Percentiles rank a stretch among this genome's conserved stretches.
Evolutionary conservation across 1,284 basidiomycete genomes (phyloP).

Genomic region (Pterulicium gracile): DNA sequence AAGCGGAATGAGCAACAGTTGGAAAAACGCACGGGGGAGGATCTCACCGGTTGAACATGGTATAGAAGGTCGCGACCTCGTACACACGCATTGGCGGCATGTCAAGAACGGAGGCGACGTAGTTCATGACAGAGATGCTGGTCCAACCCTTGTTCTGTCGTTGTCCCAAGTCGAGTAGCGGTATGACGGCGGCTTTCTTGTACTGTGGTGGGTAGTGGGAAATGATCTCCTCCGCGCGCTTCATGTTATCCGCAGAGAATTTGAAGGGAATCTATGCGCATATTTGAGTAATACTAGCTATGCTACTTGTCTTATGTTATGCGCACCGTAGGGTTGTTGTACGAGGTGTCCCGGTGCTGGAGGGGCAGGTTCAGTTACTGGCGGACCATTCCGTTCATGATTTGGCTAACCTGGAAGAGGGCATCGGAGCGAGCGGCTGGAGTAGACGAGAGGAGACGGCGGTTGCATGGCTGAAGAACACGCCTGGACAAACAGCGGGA

Average conservation of each 20-base stretch:
- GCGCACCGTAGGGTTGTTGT: slow-evolving; percentile 80
- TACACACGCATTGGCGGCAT: slow-evolving; percentile 99
- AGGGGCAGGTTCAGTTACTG: slow-evolving; percentile 9
- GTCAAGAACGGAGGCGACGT: slow-evolving; percentile 84
- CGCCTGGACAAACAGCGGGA: slow-evolving; percentile 22
- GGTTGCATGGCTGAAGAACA: slow-evolving; percentile 15
- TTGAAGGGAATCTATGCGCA: slow-evolving; percentile 77
- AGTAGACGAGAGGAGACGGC: slow-evolving; percentile 35
- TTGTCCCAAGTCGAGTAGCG: slow-evolving; percentile 92
- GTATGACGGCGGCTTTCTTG: slow-evolving; percentile 96
- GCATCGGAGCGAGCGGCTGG: slow-evolving; percentile 40
- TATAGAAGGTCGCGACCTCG: slow-evolving; percentile 99
- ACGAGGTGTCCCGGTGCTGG: slow-evolving; percentile 87
- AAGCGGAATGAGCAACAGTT: slow-evolving; percentile 5
- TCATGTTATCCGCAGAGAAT: slow-evolving; percentile 75
- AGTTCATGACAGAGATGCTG: slow-evolving; percentile 99
- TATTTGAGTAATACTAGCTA: neutral
- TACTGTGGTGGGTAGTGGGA: slow-evolving; percentile 92
- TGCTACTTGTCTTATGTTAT: slow-evolving; percentile 1
- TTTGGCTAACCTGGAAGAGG: slow-evolving; percentile 43
- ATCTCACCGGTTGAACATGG: slow-evolving; percentile 91
- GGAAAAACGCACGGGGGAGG: slow-evolving; percentile 1
- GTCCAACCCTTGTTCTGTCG: slow-evolving; percentile 98
- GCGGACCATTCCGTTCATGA: slow-evolving; percentile 2
- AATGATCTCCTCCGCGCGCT: slow-evolving; percentile 84